Evolutionary conservation across 208 protist genomes (phyloP).

Genomic region (Phytomonas sp.): DNA sequence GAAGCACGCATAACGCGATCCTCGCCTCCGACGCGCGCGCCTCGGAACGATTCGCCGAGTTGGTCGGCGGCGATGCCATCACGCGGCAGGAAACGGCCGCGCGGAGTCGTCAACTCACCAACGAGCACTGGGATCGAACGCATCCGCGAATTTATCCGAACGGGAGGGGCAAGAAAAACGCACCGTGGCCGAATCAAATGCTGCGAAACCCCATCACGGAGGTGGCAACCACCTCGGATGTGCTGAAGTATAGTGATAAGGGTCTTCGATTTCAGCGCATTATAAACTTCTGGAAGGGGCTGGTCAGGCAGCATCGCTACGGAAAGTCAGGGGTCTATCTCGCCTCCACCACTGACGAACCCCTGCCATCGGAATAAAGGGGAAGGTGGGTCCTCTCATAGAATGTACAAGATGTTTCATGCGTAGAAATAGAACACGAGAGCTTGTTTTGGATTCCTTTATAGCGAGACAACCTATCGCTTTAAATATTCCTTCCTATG

Average conservation of each 20-base stretch:
- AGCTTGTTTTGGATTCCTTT: background rate
- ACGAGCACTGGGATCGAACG: too few relatives aligned
- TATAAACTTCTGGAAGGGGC: conserved; percentile 51
- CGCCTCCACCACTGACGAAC: background rate
- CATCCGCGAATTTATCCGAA: too few relatives aligned
- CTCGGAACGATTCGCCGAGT: conserved; percentile 31
- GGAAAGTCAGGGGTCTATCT: background rate
- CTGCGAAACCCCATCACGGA: too few relatives aligned
- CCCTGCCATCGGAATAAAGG: background rate
- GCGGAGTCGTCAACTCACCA: too few relatives aligned
- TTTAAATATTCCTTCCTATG: background rate
- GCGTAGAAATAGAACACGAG: background rate
- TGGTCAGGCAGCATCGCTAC: conserved; percentile 46
- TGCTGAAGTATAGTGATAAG: conserved; percentile 14
- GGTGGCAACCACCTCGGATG: background rate
- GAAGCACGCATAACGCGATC: conserved; percentile 25
- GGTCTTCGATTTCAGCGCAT: conserved; percentile 38
- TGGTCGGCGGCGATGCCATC: conserved; percentile 32
- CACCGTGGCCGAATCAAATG: too few relatives aligned
- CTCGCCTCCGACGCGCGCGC: conserved; percentile 19
- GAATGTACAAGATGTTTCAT: background rate
- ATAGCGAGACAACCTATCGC: background rate
- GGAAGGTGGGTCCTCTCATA: background rate
- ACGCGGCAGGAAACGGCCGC: too few relatives aligned
- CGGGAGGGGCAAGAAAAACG: too few relatives aligned